These are phyloP conservation scores for Scedosporium aurantiacum DNA, from an alignment of 2,329 filamentous ascomycete genomes.

Conservation along the genomic window DNA sequence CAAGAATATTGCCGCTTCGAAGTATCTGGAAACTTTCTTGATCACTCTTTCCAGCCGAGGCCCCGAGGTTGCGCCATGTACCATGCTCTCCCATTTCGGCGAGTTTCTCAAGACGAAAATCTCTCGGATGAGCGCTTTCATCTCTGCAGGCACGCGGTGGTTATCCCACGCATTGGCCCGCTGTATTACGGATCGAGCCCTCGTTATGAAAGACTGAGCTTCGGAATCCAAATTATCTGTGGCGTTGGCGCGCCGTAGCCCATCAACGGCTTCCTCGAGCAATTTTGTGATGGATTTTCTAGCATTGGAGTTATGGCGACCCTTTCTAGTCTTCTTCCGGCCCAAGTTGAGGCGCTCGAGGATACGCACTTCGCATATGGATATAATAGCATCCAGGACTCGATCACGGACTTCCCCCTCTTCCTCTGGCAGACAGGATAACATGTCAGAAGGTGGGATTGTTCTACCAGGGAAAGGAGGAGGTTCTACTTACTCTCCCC, in stretches of 20 bases:
- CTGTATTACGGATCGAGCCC: not conserved
- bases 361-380: conserved; percentile 21
- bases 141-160: not conserved
- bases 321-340: conserved; percentile 11
- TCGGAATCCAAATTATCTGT: not conserved
- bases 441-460: not conserved
- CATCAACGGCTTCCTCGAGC: not conserved
- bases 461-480: not conserved
- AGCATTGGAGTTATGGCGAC: conserved; percentile 2
- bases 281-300: not conserved
- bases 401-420: conserved; percentile 1
- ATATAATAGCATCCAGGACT: conserved; percentile 18
- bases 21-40: conserved; percentile 25
- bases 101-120: not conserved
- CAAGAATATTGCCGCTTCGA: conserved; percentile 14
- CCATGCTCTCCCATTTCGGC: not conserved
- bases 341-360: conserved; percentile 14
- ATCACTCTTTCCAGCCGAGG: conserved; percentile 19
- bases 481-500: not conserved
- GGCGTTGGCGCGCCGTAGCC: not conserved
- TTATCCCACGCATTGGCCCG: not conserved
- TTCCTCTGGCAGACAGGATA: not conserved
- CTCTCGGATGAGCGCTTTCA: not conserved
- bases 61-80: conserved; percentile 1
- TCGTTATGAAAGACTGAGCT: not conserved